Base-by-base conservation (phyloP, 352 stramenopile species). In the Aphanomyces euteiches region DNA sequence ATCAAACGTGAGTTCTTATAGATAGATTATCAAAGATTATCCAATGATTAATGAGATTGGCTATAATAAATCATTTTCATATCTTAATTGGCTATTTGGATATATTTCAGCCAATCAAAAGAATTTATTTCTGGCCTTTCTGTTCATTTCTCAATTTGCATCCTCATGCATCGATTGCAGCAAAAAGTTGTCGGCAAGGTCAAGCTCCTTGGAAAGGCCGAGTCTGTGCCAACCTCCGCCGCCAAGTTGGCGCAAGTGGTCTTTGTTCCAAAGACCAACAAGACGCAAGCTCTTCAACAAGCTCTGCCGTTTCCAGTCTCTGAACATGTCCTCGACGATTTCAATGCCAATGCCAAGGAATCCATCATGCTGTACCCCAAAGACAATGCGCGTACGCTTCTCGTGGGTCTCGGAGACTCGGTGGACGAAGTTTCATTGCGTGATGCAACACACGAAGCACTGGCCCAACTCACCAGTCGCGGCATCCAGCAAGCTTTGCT, bases 401-500 rank as follows among this genome's bases (percentile, higher is more conserved):
- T 95, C 3, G 80, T 95, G 38, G 87, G 87, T 8, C 81, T 95
- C 28, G 87, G 87, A 57, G 77, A 83, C 5, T 89, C 90, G 58
- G 74, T 95, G 47, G 80, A 82, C 54, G 83, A 87, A 64, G 74
- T 79, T 15, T 74, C 82, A 60, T 75, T 95, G 65, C 84, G 87
- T 21, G 78, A 87, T 45, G 85, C 85, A 36, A 88, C 83, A 15
- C 80, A 92, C 74, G 79, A 79, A 45, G 87, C 85, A 3, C 50
- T 95, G 47, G 81, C 73, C 19, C 58, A 71, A 1, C 60, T 89
- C 19, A 81, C 80, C 38, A 68, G 74, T 56, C 92, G 92, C 74
- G 75, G 78, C 63, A 73, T 73, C 15, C 40, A 47, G 13, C 47
- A 84, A 76, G 69, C 72, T 78, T 60, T 81, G 84, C 10, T 77